Evolutionary conservation across 345 rosid species (phyloP), one percentile per base, ranked within the genome.

Genomic region (Sapria himalayana): DNA sequence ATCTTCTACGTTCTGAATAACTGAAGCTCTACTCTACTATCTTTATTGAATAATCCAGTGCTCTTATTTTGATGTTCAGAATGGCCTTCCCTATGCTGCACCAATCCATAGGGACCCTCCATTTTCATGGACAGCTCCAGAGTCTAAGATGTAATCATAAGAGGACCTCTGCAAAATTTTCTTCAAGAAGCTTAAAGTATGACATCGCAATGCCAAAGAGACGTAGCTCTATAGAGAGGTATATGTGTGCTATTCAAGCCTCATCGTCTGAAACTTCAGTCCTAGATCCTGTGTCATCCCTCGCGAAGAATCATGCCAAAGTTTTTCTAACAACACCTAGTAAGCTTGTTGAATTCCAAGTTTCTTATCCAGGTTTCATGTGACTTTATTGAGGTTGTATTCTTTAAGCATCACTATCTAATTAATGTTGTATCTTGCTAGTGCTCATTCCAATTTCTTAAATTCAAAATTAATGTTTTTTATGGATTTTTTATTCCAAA

Each of bases 61-160:
- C 19, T 35, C 9, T 7, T 41, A 12, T 39, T 14, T 49, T 33
- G 21, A 38, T 44, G 50, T 60, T 39, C 79, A 76, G 93, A 54
- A 82, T 82, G 91, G 74, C 76, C 25, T 56, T 59, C 43, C 57
- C 76, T 58, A 60, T 51, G 32, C 69, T 71, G 45, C 63, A 72
- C 56, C 80, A 66, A 57, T 44, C 73, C 22, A 15, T 59, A 11
- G 61, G 61, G 46, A 59, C 62, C 38, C 37, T 61, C 37, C 69
- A 60, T 27, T 48, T 54, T 52, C 64, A 45, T 21, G 47, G 32
- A 37, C 59, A 47, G 27, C 55, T 62, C 18, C 46, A 54, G 25
- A 60, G 25, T 60, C 65, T 60, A 36, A 55, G 57, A 32, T 25
- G 24, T 53, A 55, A 25, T 6, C 55, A 29, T 24, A 72, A 67